Base-by-base conservation (phyloP, 2,329 filamentous ascomycete species). In the Aspergillus quadricinctus region DNA sequence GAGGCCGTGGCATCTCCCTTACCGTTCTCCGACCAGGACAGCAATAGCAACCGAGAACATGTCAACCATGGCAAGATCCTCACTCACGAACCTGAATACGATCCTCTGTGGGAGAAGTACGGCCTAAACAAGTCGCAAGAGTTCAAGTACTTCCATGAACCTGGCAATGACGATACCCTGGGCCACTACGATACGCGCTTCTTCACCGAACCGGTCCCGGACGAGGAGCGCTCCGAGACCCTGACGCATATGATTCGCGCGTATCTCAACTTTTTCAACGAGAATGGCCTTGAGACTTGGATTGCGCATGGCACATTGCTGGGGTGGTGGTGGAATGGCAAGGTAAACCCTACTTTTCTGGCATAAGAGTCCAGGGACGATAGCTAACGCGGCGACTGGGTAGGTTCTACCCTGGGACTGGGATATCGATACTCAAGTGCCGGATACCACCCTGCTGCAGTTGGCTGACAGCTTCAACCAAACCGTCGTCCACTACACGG, bases 291-390 rank as follows among this genome's bases (percentile, higher is more conserved):
- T 59, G 89, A 93, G 74, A 93, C 90, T 0, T 94, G 90, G 90
- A 84, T 95, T 57, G 90, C 90, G 41, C 90, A 95, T 72, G 90
- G 90, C 50, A 92, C 90, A 4, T 76, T 94, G 50, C 77, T 95
- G 23, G 90, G 90, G 11, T 95, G 90, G 90, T 94, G 89, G 88
- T 95, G 90, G 90, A 93, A 91, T 69, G 79, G 79, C 55, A 78
- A 79, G 74, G 81, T 82, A 70, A 23, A 23, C 49, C n/a, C 43
- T 23, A 17, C 29, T 27, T n/a, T 23, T 53, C 28, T 0, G 8
- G 19, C 29, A 50, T 62, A 27, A 11, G 17, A 25, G 21, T 21
- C 2, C 6, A 27, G 21, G 21, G 23, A 11, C 23, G 19, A 50
- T 19, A 53, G 41, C 1, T 35, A 21, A 48, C 54, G 52, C 35